Base-by-base conservation (phyloP, 768 basidiomycete genomes). In the Amanita pseudoporphyria region DNA sequence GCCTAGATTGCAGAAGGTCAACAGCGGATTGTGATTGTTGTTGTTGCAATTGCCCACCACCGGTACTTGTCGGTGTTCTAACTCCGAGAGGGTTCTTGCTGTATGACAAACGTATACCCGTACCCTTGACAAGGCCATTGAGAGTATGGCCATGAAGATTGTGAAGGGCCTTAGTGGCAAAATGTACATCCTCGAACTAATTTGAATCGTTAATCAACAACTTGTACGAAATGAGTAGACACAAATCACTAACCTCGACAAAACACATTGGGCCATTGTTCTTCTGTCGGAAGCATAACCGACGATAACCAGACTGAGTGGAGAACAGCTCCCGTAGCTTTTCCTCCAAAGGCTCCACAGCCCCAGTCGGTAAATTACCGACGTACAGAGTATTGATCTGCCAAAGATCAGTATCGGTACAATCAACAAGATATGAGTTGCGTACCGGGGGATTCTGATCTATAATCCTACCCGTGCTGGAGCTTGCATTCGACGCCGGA, bases 201-300 rank as follows among this genome's bases (percentile, higher is more conserved):
- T 30, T 24, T 13, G 18, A n/a, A 37, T 24, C 21, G 52, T 19
- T 45, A 44, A 30, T 33, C 22, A 22, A 22, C 82, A 77, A 58
- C 79, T 78, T 47, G 84, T 79, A 56, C 84, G 85, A 74, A 78
- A 53, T n/a, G 45, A 49, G 9, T 52, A 31, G 52, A 31, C 50
- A 39, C 28, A 52, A 39, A 49, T 41, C 22, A 54, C 59, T 55
- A 63, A 92, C 90, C 82, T 99, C 96, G 39, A 98, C 93, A 64
- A 98, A 98, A 66, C 96, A 98, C 94, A 98, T 98, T 6, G 95
- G 95, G 0, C 96, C 94, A 58, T 94, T 94, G 63, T 80, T 89
- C 71, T 99, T 99, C 60, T 95, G 92, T 47, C 94, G 76, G 72
- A 93, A 98, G 60, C 85, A 92, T 54, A 99, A 76, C 58, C 94